phyloP scores from a whole-genome alignment of 495 filamentous ascomycete genomes.

The Platismatia glauca region DNA sequence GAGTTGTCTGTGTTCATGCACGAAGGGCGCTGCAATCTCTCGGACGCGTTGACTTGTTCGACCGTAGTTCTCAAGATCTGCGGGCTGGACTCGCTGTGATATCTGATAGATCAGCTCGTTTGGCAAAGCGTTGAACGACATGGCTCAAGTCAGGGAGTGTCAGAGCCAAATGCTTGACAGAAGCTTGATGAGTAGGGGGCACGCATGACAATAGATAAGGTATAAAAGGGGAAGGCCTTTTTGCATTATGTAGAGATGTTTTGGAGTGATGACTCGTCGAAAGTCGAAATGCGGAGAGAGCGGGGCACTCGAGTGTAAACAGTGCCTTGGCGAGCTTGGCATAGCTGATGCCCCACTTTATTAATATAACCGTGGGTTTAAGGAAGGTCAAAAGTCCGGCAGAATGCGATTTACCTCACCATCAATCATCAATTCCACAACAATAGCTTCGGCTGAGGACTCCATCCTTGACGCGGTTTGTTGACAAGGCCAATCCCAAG shows the following conservation, averaged over 20 bases:
- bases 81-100: conserved; percentile 13
- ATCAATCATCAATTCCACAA: neutral
- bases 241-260: neutral
- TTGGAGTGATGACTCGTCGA: conserved; percentile 1
- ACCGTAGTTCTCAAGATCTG: conserved; percentile 17
- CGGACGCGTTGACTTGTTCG: conserved; percentile 13
- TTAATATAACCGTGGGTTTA: too few relatives aligned
- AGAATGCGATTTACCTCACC: neutral
- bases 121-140: conserved; percentile 18
- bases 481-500: neutral
- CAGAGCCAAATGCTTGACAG: neutral
- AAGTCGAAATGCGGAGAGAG: neutral
- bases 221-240: too few relatives aligned
- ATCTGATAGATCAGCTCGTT: conserved; percentile 21
- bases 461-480: neutral
- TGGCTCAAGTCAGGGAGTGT: neutral
- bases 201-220: too few relatives aligned
- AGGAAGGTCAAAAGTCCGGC: neutral
- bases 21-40: conserved; percentile 15
- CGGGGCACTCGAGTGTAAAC: conserved; percentile 2
- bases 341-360: conserved; percentile 1
- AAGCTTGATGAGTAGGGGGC: neutral
- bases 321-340: neutral
- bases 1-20: conserved; percentile 17
- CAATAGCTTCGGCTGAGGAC: neutral